phyloP scores from a whole-genome alignment of 2,329 filamentous ascomycete species.

The Pseudodiploospora longispora region DNA sequence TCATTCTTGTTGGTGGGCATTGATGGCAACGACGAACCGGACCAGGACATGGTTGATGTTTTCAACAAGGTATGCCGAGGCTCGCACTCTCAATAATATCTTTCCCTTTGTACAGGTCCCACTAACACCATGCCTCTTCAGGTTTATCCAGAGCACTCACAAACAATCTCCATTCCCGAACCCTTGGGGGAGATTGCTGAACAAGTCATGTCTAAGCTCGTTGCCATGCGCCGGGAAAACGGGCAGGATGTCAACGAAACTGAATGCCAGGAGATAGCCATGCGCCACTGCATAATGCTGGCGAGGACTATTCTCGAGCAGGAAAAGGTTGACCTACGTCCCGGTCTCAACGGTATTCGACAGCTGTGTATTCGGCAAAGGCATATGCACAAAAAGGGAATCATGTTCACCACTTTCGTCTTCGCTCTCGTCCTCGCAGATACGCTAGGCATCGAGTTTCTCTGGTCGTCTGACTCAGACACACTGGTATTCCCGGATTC shows the following conservation, averaged over 20 bases:
- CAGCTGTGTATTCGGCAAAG: slow-evolving; percentile 16
- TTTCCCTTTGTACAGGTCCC: background rate
- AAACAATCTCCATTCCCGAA: slow-evolving; percentile 13
- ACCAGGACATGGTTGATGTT: slow-evolving; percentile 17
- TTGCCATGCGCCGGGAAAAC: slow-evolving; percentile 7
- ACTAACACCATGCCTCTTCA: background rate
- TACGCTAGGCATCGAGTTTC: slow-evolving; percentile 15
- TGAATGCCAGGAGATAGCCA: slow-evolving; percentile 11
- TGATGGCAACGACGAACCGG: slow-evolving; percentile 15
- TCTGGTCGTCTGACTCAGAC: slow-evolving; percentile 19
- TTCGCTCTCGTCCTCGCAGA: slow-evolving; percentile 17
- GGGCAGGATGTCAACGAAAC: slow-evolving; percentile 9
- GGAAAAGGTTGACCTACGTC: slow-evolving; percentile 10
- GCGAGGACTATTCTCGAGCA: slow-evolving; percentile 12
- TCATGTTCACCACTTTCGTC: slow-evolving; percentile 19
- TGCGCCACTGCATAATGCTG: slow-evolving; percentile 15
- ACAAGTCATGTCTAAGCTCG: slow-evolving; percentile 10
- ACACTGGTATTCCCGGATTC: slow-evolving; percentile 14
- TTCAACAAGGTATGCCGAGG: slow-evolving; percentile 12
- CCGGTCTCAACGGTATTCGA: slow-evolving; percentile 9
- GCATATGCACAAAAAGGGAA: slow-evolving; percentile 19
- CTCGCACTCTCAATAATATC: background rate
- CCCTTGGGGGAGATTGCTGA: slow-evolving; percentile 16
- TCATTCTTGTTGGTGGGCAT: slow-evolving; percentile 16
- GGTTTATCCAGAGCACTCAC: slow-evolving; percentile 14